Evolutionary conservation across 2,329 filamentous ascomycete genomes (phyloP).

Genomic region (Leptographium procerum): DNA sequence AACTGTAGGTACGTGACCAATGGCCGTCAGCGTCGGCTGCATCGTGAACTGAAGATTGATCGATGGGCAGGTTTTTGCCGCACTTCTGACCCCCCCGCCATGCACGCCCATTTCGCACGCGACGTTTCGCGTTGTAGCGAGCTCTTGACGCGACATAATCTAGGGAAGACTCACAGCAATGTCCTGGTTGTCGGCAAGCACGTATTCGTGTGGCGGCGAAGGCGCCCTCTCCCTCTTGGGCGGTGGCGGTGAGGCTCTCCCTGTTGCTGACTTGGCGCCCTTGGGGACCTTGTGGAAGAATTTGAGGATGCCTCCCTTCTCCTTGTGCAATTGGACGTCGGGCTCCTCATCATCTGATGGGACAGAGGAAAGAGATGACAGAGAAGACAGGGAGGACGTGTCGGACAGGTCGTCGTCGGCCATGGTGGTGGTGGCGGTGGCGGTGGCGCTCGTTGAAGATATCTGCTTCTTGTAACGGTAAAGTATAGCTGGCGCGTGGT

Average conservation of each 20-base stretch:
- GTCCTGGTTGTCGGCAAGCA: slow-evolving; percentile 79
- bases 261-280: slow-evolving; percentile 14
- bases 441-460: not conserved
- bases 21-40: slow-evolving; percentile 16
- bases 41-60: not conserved
- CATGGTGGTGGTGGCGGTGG: slow-evolving; percentile 28
- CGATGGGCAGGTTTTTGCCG: too few species aligned
- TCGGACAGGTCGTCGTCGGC: slow-evolving; percentile 53
- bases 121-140: slow-evolving; percentile 38
- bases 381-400: slow-evolving; percentile 48
- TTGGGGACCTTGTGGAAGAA: slow-evolving; percentile 49
- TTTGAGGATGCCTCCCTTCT: slow-evolving; percentile 51
- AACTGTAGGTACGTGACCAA: slow-evolving; percentile 49
- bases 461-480: not conserved
- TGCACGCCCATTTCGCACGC: slow-evolving; percentile 29
- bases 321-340: slow-evolving; percentile 37
- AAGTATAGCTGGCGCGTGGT: slow-evolving; percentile 12
- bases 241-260: slow-evolving; percentile 24
- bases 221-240: slow-evolving; percentile 63
- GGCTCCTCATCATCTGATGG: slow-evolving; percentile 42
- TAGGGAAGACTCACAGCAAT: slow-evolving; percentile 64
- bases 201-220: slow-evolving; percentile 83
- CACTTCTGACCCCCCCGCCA: slow-evolving; percentile 4
- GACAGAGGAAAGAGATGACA: slow-evolving; percentile 36
- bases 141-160: slow-evolving; percentile 9